phyloP scores from a whole-genome alignment of 2,329 filamentous ascomycete genomes.

The Lasiodiplodia theobromae region DNA sequence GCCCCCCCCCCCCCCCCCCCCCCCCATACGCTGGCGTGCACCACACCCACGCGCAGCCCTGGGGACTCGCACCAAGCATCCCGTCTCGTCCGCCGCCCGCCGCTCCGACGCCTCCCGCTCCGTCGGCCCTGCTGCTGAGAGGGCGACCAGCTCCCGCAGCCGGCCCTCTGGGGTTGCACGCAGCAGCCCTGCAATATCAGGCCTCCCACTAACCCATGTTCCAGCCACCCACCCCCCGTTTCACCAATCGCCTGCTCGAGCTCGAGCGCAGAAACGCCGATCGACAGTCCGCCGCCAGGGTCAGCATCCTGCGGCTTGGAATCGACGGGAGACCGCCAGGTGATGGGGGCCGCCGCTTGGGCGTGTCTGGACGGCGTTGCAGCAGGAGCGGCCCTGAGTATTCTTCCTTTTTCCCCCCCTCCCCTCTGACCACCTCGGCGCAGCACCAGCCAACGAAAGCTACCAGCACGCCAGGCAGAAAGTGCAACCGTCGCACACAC shows the following conservation, averaged over 20 bases:
- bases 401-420: constrained; percentile 3
- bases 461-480: constrained; percentile 6
- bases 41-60: neutral
- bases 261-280: constrained; percentile 30
- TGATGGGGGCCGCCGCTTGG: constrained; percentile 5
- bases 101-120: constrained; percentile 17
- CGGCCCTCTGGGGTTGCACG: constrained; percentile 28
- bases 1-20: no score
- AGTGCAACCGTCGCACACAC: constrained; percentile 21
- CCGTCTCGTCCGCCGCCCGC: constrained; percentile 14
- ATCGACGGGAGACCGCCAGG: constrained; percentile 25
- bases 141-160: constrained; percentile 1
- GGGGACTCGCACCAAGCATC: neutral
- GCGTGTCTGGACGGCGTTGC: constrained; percentile 5
- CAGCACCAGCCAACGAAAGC: constrained; percentile 2
- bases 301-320: constrained; percentile 27
- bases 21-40: neutral
- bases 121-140: constrained; percentile 22
- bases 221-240: constrained; percentile 29
- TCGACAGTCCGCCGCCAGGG: constrained; percentile 28
- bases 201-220: constrained; percentile 30
- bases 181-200: constrained; percentile 29
- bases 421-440: constrained; percentile 11
- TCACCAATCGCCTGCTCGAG: constrained; percentile 31
- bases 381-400: constrained; percentile 7